Base-by-base conservation (phyloP, 2,329 filamentous ascomycete species). In the Colletotrichum eremochloae region DNA sequence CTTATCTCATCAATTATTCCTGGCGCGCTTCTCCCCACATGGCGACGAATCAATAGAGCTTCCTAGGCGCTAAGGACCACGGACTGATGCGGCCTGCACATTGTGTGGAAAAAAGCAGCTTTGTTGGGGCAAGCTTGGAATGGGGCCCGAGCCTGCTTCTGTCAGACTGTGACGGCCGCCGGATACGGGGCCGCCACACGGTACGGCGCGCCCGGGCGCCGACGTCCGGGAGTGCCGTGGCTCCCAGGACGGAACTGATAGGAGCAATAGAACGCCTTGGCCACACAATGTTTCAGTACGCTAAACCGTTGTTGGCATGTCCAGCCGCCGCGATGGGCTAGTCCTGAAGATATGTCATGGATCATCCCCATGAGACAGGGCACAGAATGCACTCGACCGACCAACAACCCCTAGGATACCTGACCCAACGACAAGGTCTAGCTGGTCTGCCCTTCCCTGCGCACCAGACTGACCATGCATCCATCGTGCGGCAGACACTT, bases 251-350 rank as follows among this genome's bases (percentile, higher is more conserved):
- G 71, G 61, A 73, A 68, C 62, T 71, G 64, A 74, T 74, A 67
- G 71, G 63, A 50, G 56, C 50, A 40, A 52, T 65, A 63, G 53
- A 53, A 64, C 57, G 31, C 58, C 58, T 71, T 73, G 70, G 67
- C 63, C 65, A 58, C 60, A 71, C 67, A 46, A 55, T 18, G 70
- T 71, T 42, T 65, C 67, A 56, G 50, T 57, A 36, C 46, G 46
- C 72, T 74, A 74, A 38, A 61, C 72, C 71, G 66, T 72, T 69
- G 62, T 72, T 69, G 72, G 74, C 52, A 74, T 69, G 68, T 64
- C 57, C 66, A 74, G 58, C 74, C 72, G 71, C 68, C 31, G 12
- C 71, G 48, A 65, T 72, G 68, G 68, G 56, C 64, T 53, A 46
- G 55, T 33, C 29, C 11, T 20, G 33, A 31, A 60, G 55, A 33